Evolutionary conservation across 164 flowering plant genomes (phyloP), one percentile per base, ranked within the genome.

Genomic region (Magnolia officinalis): DNA sequence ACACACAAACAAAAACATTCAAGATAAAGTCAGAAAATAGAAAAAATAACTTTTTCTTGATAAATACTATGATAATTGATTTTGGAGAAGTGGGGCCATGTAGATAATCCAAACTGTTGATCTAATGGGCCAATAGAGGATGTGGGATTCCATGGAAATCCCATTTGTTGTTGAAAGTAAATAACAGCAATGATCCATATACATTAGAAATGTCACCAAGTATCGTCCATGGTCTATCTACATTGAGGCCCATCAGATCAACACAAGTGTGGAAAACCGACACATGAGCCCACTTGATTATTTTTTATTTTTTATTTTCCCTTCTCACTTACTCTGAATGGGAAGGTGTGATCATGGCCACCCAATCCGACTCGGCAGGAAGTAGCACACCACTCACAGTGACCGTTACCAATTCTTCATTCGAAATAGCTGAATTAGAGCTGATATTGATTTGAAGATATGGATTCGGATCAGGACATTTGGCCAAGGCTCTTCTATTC

Each of bases 261-360:
- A 37, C 45, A 37, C 45, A 0, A n/a, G n/a, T n/a, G 45, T 37
- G 45, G 45, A 37, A 5, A 37, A 37, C 45, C 45, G 0, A 37
- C 45, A 6, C 45, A 37, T 37, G 45, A 6, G 45, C 45, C 45
- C 45, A 37, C 4, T n/a, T n/a, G n/a, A n/a, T n/a, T n/a, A n/a
- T n/a, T n/a, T n/a, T 1, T 31, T 0, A 31, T 31, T 31, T 31
- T 31, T 1, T 31, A 7, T 31, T 37, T 37, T 8, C 45, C 24
- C 24, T 13, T 19, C 26, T 21, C 8, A 64, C 79, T 63, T 78
- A 78, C 76, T 78, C 76, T 6, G 90, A 77, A 80, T 80, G 63
- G 19, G 96, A 80, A 72, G 98, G 94, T 18, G 98, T 88, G 29
- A 94, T 82, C 97, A 94, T 90, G 75, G 88, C 98, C 51, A 94